Percentiles rank a stretch among this genome's conserved stretches.
Conservation (phyloP, 1,139 yeast species). For the Hyphopichia burtonii region DNA sequence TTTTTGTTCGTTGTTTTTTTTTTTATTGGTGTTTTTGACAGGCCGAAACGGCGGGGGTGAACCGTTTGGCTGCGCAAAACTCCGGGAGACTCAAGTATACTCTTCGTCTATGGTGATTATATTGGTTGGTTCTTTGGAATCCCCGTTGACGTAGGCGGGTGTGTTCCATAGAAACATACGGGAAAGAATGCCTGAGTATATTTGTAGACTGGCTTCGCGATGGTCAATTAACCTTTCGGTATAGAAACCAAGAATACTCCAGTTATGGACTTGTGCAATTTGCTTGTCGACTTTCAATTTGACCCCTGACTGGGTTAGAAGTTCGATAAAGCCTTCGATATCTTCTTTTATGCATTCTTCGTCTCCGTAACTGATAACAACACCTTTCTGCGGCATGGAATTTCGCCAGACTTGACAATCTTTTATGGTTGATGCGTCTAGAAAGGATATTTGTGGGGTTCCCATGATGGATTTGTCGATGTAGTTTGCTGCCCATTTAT, state of each 20-base stretch:
- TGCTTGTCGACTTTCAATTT: constrained; percentile 21
- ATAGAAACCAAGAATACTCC: constrained; percentile 29
- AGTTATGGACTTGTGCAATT: constrained; percentile 23
- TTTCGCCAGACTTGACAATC: background rate
- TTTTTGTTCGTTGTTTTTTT: too few relatives aligned
- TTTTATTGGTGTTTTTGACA: too few relatives aligned
- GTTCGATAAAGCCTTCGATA: constrained; percentile 25
- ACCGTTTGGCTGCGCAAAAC: background rate
- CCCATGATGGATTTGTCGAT: background rate
- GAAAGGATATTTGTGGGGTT: background rate
- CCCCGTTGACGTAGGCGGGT: constrained; percentile 17
- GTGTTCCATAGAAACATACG: constrained; percentile 16
- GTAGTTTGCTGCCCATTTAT: constrained; percentile 1
- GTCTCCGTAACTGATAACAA: constrained; percentile 12
- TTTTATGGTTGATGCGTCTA: background rate
- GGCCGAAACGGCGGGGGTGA: constrained; percentile 1
- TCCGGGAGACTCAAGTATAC: constrained; percentile 4
- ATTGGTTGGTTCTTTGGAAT: constrained; percentile 23
- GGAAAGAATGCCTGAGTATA: constrained; percentile 25
- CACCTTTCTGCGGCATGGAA: constrained; percentile 7
- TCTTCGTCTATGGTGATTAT: constrained; percentile 27
- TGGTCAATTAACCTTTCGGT: constrained; percentile 32
- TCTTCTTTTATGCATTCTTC: constrained; percentile 19
- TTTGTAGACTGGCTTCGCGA: constrained; percentile 29
- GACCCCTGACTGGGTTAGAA: constrained; percentile 14